Evolutionary conservation across 23 red algal species (phyloP).

Genomic region (Pyropia yezoensis): DNA sequence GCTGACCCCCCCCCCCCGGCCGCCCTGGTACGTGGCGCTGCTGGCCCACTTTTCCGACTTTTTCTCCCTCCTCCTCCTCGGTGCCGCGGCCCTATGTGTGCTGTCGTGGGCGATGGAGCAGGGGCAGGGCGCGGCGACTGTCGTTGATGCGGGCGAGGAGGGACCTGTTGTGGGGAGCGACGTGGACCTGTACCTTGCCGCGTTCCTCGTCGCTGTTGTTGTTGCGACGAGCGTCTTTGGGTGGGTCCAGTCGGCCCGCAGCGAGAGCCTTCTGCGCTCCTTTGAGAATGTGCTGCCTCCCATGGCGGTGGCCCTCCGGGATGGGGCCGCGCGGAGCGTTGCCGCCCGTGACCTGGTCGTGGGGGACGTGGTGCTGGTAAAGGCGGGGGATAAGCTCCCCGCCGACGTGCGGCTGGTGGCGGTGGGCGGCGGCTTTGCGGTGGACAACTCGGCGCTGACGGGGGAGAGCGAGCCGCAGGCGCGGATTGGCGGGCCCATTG

Average conservation of each 20-base stretch:
- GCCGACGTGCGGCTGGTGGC: conserved; percentile 57
- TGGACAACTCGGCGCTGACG: conserved; percentile 67
- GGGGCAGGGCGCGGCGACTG: conserved; percentile 14
- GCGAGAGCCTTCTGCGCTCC: conserved; percentile 32
- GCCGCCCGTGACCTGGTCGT: conserved; percentile 53
- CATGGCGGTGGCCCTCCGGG: conserved; percentile 42
- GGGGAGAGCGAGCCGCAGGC: conserved; percentile 62
- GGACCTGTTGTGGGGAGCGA: not conserved
- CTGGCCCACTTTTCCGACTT: conserved; percentile 52
- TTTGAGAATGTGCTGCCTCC: conserved; percentile 48
- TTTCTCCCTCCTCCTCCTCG: conserved; percentile 53
- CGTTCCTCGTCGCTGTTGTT: conserved; percentile 37
- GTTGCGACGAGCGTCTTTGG: conserved; percentile 39
- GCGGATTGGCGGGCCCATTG: not conserved
- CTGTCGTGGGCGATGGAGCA: not conserved
- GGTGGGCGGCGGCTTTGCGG: conserved; percentile 31
- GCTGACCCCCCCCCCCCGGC: conserved; percentile 17
- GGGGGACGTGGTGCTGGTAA: conserved; percentile 59
- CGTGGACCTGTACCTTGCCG: conserved; percentile 42
- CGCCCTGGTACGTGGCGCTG: conserved; percentile 31
- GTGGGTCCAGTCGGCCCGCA: conserved; percentile 35
- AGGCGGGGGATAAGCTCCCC: conserved; percentile 65
- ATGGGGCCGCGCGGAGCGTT: conserved; percentile 38
- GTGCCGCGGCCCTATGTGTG: conserved; percentile 1
- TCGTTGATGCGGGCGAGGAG: conserved; percentile 21